Conservation (phyloP, 1,139 yeast genomes). For the Groenewaldozyma auringiensis region DNA sequence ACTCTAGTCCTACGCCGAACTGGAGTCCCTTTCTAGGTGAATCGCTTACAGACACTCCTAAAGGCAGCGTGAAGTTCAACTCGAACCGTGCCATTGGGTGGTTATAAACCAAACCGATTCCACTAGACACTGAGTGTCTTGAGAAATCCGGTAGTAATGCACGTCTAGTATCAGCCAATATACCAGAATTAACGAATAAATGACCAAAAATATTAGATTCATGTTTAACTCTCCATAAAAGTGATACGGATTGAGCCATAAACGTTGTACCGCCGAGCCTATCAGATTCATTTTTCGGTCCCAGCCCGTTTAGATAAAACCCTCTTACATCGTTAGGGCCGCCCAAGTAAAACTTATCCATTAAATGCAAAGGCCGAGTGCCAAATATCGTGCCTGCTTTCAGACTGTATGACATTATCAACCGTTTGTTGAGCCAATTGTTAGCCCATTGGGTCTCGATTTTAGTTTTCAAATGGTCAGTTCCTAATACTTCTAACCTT, state of each 20-base stretch:
- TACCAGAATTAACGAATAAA: slow-evolving; percentile 61
- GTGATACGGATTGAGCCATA: slow-evolving; percentile 59
- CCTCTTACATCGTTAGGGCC: slow-evolving; percentile 85
- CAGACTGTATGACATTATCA: slow-evolving; percentile 29
- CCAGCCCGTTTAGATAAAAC: slow-evolving; percentile 68
- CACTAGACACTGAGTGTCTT: slow-evolving; percentile 17
- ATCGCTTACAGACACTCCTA: slow-evolving; percentile 58
- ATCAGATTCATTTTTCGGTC: slow-evolving; percentile 60
- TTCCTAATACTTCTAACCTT: slow-evolving; percentile 48
- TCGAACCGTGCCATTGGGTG: slow-evolving; percentile 91
- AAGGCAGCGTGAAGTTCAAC: slow-evolving; percentile 73
- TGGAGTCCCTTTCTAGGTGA: slow-evolving; percentile 75
- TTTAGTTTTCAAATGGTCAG: slow-evolving; percentile 27
- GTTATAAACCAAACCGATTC: slow-evolving; percentile 65
- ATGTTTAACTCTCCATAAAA: slow-evolving; percentile 38
- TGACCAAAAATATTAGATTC: neutral
- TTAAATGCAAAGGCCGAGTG: slow-evolving; percentile 19
- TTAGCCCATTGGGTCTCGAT: slow-evolving; percentile 25
- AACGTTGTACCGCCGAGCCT: slow-evolving; percentile 78
- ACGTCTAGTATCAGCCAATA: slow-evolving; percentile 34
- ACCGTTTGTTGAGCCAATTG: slow-evolving; percentile 10
- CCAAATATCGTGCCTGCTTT: slow-evolving; percentile 50
- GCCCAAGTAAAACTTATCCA: slow-evolving; percentile 53
- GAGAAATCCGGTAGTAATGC: neutral
- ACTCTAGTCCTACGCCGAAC: slow-evolving; percentile 84